Evolutionary conservation across 768 basidiomycete species (phyloP).

Genomic region (Tephrocybe sp.): DNA sequence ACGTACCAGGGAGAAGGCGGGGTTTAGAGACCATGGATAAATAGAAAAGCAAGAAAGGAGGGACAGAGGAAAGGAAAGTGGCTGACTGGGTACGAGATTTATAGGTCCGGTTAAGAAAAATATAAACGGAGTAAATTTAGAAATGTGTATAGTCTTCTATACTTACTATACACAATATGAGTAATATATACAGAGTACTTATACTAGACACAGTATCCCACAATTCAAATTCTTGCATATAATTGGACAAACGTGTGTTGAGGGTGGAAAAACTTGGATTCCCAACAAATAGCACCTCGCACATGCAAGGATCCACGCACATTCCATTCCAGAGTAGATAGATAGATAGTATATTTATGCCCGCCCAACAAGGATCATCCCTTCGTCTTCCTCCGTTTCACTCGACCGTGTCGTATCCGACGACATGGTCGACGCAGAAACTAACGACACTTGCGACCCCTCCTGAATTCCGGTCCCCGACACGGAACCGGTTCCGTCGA

Average conservation of each 20-base stretch:
- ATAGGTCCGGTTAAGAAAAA: slow-evolving; percentile 3
- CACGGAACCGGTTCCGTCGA: neutral
- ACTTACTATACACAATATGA: no score
- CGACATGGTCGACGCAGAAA: slow-evolving; percentile 29
- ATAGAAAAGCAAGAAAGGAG: neutral
- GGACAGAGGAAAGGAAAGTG: neutral
- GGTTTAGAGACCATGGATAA: slow-evolving; percentile 6
- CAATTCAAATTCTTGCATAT: neutral
- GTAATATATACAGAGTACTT: no score
- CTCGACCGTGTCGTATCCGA: slow-evolving; percentile 50
- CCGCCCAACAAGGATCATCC: slow-evolving; percentile 73
- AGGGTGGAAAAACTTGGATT: no score
- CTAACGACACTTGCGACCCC: slow-evolving; percentile 2
- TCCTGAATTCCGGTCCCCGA: neutral
- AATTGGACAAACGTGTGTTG: neutral
- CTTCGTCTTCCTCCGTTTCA: slow-evolving; percentile 83
- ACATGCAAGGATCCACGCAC: slow-evolving; percentile 12
- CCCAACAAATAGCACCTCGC: slow-evolving; percentile 12
- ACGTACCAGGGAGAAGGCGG: slow-evolving; percentile 30
- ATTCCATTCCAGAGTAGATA: neutral
- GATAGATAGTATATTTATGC: no score
- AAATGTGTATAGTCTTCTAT: no score
- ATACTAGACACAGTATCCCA: no score
- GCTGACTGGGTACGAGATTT: slow-evolving; percentile 10
- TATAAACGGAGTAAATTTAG: neutral